A percentile compares a stretch with the other conserved stretches of the same genome.
Evolutionary conservation across 768 basidiomycete species (phyloP).

Genomic region (Trametes cinnabarina): DNA sequence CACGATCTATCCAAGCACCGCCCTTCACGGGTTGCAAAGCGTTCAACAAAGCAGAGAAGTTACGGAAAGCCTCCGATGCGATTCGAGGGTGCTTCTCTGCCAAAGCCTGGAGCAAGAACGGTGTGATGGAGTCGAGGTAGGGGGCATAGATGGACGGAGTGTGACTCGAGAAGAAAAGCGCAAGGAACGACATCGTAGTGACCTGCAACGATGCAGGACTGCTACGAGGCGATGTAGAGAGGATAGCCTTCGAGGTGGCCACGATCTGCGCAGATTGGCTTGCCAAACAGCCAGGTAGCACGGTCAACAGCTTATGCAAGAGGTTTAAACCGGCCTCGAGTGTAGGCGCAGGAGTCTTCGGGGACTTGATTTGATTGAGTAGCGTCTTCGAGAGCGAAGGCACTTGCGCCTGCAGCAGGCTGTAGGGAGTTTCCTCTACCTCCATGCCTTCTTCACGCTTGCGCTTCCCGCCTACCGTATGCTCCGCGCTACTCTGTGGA

Average conservation of each 20-base stretch:
- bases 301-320: constrained; percentile 69
- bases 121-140: constrained; percentile 66
- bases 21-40: constrained; percentile 67
- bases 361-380: constrained; percentile 78
- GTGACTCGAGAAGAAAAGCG: constrained; percentile 77
- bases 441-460: constrained; percentile 79
- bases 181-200: constrained; percentile 81
- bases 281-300: constrained; percentile 82
- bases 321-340: constrained; percentile 86
- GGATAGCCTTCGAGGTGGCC: constrained; percentile 58
- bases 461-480: constrained; percentile 59
- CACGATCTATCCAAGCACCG: constrained; percentile 62
- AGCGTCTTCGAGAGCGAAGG: constrained; percentile 77
- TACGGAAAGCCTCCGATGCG: constrained; percentile 83
- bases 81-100: constrained; percentile 86
- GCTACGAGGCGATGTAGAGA: constrained; percentile 67
- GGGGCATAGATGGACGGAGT: constrained; percentile 54
- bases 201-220: constrained; percentile 82
- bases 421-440: constrained; percentile 70
- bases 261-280: constrained; percentile 63
- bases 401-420: constrained; percentile 71
- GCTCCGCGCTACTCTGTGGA: constrained; percentile 46
- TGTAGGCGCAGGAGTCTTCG: constrained; percentile 73
- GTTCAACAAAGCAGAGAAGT: constrained; percentile 79
- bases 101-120: constrained; percentile 71